Evolutionary conservation across 1,139 yeast genomes (phyloP), one percentile per base, ranked within the genome.

Genomic region (Sugiyamaella pinicola): DNA sequence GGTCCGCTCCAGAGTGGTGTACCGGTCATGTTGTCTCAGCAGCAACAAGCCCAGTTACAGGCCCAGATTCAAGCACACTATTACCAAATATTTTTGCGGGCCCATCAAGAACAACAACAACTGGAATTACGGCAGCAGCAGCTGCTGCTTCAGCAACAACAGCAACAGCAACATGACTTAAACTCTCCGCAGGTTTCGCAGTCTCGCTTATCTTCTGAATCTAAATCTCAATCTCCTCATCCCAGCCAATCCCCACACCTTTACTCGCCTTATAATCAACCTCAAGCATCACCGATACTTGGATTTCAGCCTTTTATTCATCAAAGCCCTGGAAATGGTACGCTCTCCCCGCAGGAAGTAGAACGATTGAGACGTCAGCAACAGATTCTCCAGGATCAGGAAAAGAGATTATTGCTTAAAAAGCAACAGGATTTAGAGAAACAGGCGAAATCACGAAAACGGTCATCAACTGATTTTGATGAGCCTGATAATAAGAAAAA

Each of bases 111-210:
- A 19, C 48, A 45, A 21, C 37, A 13, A 9, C 41, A 21, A 15
- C 48, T 13, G 34, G 13, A 31, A 18, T 52, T 39, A 24, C 42
- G 9, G 15, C 51, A 50, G 17, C 53, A 26, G 41, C 22, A 31
- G 18, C 52, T 35, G 21, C 35, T 10, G 12, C 51, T 47, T 4
- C 53, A 45, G 21, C 46, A 26, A 19, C 49, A 37, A 40, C 50
- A 41, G 29, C 46, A 40, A 12, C 54, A 50, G 7, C 49, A 50
- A 22, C 54, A 38, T n/a, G n/a, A n/a, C n/a, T n/a, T n/a, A n/a
- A n/a, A n/a, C n/a, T n/a, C n/a, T n/a, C n/a, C n/a, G n/a, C n/a
- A n/a, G n/a, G n/a, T n/a, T n/a, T n/a, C n/a, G n/a, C n/a, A n/a
- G n/a, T n/a, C n/a, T n/a, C n/a, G n/a, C n/a, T n/a, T n/a, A n/a